Base-by-base conservation (phyloP, 371 early-diverging fungal genomes). In the Gilbertella persicaria region DNA sequence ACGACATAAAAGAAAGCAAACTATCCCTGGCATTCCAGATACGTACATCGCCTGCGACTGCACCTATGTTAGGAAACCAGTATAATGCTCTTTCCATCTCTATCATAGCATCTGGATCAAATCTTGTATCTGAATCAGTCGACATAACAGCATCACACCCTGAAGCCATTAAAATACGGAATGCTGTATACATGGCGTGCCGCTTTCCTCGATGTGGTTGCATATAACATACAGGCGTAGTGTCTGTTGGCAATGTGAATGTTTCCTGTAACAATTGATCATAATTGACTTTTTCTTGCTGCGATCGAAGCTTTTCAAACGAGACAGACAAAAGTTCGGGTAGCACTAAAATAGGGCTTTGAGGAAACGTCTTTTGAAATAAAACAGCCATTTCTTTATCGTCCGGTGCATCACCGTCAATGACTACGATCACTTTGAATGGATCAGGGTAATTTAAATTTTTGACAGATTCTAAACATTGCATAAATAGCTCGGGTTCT, bases 161-260 rank as follows among this genome's bases (percentile, higher is more conserved):
- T 13, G 75, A 67, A 17, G 77, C 79, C 50, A 82, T 62, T 36
- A 82, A 41, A 0, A 81, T 67, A 9, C 79, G 71, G 47, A 86
- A 83, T 2, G 82, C 87, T 0, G 82, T 84, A 50, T 83, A 83
- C 86, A 86, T 86, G 5, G 86, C 87, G 43, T 78, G 71, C 6
- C 85, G 67, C 48, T 85, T 86, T 29, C 84, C 85, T 6, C 75
- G 69, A 54, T 85, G 87, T 1, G 83, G 82, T 30, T 82, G 80
- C 51, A 82, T 55, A 43, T 80, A 78, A 52, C 80, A 85, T 12
- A 80, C 73, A 0, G 77, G 72, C 0, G 58, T 69, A 12, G 75
- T 60, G 47, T 77, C 64, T 45, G 66, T 68, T 30, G 52, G 80
- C 55, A 61, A 56, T 26, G 61, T 65, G 39, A 45, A 58, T 10